phyloP scores from a whole-genome alignment of 768 basidiomycete species.

The Pleurotus sapidus region DNA sequence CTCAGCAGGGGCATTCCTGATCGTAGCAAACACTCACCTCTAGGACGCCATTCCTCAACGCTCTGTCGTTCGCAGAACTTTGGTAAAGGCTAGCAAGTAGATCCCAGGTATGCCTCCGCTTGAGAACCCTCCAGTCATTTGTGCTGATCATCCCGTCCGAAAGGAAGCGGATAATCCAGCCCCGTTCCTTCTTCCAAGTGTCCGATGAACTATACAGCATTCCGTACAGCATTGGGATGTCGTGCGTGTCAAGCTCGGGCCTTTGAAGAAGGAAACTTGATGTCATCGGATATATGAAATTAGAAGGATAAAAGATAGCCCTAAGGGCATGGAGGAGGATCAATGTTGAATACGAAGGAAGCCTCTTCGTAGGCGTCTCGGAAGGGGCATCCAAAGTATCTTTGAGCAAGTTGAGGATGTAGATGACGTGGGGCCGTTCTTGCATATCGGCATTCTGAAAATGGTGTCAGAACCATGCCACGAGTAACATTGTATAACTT shows the following conservation, averaged over 20 bases:
- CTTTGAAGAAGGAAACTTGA: constrained; percentile 90
- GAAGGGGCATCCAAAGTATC: constrained; percentile 47
- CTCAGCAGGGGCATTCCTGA: not conserved
- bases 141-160: constrained; percentile 74
- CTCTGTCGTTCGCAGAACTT: constrained; percentile 49
- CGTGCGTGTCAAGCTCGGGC: constrained; percentile 71
- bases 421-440: constrained; percentile 70
- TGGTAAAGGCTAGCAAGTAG: constrained; percentile 81
- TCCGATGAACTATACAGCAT: constrained; percentile 82
- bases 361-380: constrained; percentile 40
- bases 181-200: constrained; percentile 84
- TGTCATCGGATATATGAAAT: constrained; percentile 84
- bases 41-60: constrained; percentile 56
- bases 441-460: constrained; percentile 62
- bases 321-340: constrained; percentile 81
- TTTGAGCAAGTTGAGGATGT: constrained; percentile 67
- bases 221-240: constrained; percentile 88
- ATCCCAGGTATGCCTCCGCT: constrained; percentile 86
- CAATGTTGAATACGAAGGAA: constrained; percentile 79
- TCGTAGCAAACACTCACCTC: constrained; percentile 47
- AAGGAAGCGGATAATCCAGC: constrained; percentile 84
- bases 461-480: not conserved
- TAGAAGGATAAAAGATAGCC: constrained; percentile 82
- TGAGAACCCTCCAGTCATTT: constrained; percentile 80
- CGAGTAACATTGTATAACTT: constrained; percentile 16